Evolutionary conservation across 148 eudicot genomes (phyloP), one percentile per base, ranked within the genome.

Genomic region (Hydrangea macrophylla): DNA sequence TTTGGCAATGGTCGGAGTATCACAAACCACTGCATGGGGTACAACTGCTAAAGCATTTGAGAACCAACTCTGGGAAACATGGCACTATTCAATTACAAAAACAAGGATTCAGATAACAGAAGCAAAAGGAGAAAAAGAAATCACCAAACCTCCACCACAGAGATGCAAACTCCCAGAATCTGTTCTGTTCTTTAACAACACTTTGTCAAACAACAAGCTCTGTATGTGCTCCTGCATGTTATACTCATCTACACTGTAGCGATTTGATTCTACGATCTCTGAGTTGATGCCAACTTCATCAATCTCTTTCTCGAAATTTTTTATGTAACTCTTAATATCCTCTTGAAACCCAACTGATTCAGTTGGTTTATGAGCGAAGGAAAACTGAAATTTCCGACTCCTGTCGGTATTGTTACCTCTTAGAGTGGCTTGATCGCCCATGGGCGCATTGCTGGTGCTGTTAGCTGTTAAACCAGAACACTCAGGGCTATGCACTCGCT

Each of bases 161-260:
- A 91, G 69, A 60, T 87, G 79, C 80, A 95, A 70, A 66, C 88
- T 67, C 44, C 99, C 99, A 6, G 94, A 85, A 50, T 95, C 96
- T 55, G 81, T 81, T 68, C 87, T 84, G 79, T 75, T 82, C 68
- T 73, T 87, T 60, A 73, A 84, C 6, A 61, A 54, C 58, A 89
- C 75, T 74, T 78, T 81, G 58, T 91, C 92, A 11, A 85, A 59
- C 76, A 90, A 76, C 30, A 85, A 58, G 58, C 69, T 72, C 60
- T 91, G 92, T 12, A 27, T 7, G 0, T 69, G 65, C 4, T 72
- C 64, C 42, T 71, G 72, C 30, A 65, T 33, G 10, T 51, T 64
- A 64, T 77, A 81, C 22, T 63, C 83, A 58, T 74, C 84, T 37
- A 72, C 22, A 36, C 70, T 77, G 55, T 44, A 44, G 71, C 65